Conservation (phyloP, 202 grass and related monocot species). For the Panicum hallii region DNA sequence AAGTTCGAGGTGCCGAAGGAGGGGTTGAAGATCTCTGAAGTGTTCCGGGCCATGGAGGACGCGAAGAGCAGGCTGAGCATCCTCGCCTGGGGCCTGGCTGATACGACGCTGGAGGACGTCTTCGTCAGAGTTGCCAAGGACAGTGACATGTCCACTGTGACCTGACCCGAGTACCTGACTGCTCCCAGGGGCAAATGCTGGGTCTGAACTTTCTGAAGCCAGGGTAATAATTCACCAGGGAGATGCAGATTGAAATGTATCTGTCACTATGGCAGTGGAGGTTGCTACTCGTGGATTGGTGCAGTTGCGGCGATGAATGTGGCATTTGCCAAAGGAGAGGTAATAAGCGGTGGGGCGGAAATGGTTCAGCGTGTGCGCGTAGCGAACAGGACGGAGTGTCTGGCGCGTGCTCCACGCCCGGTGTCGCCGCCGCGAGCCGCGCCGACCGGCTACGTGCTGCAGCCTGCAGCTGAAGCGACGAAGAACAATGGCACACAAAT, state of each 20-base stretch:
- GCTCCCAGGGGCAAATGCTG: no score
- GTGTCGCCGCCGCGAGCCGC: no score
- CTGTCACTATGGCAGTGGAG: no score
- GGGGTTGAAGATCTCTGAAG: slow-evolving; percentile 49
- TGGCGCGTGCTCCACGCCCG: background rate
- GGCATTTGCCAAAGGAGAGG: no score
- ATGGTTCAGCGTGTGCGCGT: background rate
- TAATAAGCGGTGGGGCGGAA: background rate
- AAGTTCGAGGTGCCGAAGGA: slow-evolving; percentile 71
- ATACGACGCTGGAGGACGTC: slow-evolving; percentile 72
- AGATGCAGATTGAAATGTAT: background rate
- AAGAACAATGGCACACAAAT: no score
- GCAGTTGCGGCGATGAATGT: no score
- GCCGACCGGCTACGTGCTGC: no score
- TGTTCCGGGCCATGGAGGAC: slow-evolving; percentile 57
- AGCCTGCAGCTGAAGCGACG: no score
- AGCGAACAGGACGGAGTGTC: background rate
- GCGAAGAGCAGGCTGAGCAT: slow-evolving; percentile 52
- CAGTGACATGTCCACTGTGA: slow-evolving; percentile 39
- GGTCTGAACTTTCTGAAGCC: background rate
- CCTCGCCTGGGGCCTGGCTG: slow-evolving; percentile 59
- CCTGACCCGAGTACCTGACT: background rate
- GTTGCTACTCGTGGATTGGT: no score
- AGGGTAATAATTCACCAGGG: background rate
- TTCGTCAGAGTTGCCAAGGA: slow-evolving; percentile 68